These are phyloP conservation scores for Leonotis leonurus DNA, from an alignment of 257 asterid species.

Conservation along the genomic window DNA sequence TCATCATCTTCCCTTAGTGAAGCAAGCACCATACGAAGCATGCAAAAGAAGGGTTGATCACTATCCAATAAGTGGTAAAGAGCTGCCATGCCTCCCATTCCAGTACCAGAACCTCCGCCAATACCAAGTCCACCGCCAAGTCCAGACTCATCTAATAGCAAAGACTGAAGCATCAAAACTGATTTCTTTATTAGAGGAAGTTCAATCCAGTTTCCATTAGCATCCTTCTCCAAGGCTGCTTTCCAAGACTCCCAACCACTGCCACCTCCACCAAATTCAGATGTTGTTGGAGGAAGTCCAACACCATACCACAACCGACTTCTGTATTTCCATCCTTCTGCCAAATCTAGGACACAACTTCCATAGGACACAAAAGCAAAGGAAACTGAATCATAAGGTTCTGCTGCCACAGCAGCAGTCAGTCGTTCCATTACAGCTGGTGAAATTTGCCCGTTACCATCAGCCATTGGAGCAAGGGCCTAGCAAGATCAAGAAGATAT, in stretches of 20 bases:
- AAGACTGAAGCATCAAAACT: slow-evolving; percentile 90
- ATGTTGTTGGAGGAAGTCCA: slow-evolving; percentile 53
- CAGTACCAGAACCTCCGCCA: slow-evolving; percentile 99
- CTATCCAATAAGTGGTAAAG: slow-evolving; percentile 95
- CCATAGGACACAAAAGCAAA: slow-evolving; percentile 95
- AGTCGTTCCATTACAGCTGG: slow-evolving; percentile 81
- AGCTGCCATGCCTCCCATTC: slow-evolving; percentile 97
- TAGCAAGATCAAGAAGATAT: slow-evolving; percentile 24
- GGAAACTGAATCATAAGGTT: slow-evolving; percentile 90
- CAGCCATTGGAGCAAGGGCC: slow-evolving; percentile 95
- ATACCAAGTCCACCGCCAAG: slow-evolving; percentile 98
- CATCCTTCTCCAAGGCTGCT: slow-evolving; percentile 77
- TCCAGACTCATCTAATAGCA: slow-evolving; percentile 89
- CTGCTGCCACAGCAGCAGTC: slow-evolving; percentile 93
- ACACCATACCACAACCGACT: slow-evolving; percentile 94
- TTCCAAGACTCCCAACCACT: slow-evolving; percentile 98
- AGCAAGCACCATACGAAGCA: slow-evolving; percentile 96
- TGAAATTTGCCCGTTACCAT: slow-evolving; percentile 80
- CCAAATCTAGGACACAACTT: slow-evolving; percentile 71
- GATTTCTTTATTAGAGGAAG: slow-evolving; percentile 85
- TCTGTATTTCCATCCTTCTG: slow-evolving; percentile 97
- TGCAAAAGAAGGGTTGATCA: slow-evolving; percentile 95
- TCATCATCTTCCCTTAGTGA: slow-evolving; percentile 93
- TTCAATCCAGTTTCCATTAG: slow-evolving; percentile 85
- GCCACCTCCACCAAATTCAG: slow-evolving; percentile 84